Evolutionary conservation across 208 protist genomes (phyloP).

Genomic region (Leishmania gerbilli): DNA sequence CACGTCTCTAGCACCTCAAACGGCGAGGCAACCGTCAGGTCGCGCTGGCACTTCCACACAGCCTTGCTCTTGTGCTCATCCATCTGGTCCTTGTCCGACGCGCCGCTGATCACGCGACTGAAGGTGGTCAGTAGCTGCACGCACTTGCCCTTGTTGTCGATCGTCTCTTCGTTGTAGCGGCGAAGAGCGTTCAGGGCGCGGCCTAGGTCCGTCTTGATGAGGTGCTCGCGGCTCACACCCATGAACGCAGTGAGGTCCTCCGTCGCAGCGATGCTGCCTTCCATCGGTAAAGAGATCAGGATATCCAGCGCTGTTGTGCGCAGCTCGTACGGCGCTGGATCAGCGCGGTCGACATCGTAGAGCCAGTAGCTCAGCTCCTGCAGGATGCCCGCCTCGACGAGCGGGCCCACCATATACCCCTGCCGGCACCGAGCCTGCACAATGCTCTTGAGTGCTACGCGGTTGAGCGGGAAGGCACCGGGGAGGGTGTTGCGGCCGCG

Average conservation of each 20-base stretch:
- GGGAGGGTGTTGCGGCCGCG: slow-evolving; percentile 16
- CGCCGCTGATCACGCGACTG: slow-evolving; percentile 50
- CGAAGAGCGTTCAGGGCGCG: slow-evolving; percentile 72
- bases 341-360: slow-evolving; percentile 55
- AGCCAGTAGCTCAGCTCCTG: slow-evolving; percentile 83
- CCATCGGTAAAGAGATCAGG: slow-evolving; percentile 66
- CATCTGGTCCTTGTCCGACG: slow-evolving; percentile 17
- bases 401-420: slow-evolving; percentile 37
- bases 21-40: slow-evolving; percentile 63
- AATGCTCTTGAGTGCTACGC: slow-evolving; percentile 43
- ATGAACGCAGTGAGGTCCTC: slow-evolving; percentile 59
- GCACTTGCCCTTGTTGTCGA: slow-evolving; percentile 69
- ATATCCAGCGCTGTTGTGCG: slow-evolving; percentile 76
- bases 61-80: slow-evolving; percentile 28
- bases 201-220: slow-evolving; percentile 69
- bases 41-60: slow-evolving; percentile 69
- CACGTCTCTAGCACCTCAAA: slow-evolving; percentile 72
- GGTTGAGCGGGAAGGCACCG: slow-evolving; percentile 54
- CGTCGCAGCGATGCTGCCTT: slow-evolving; percentile 35
- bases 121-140: slow-evolving; percentile 70
- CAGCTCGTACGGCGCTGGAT: slow-evolving; percentile 70
- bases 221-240: slow-evolving; percentile 71
- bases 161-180: slow-evolving; percentile 51
- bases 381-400: slow-evolving; percentile 71
- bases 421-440: slow-evolving; percentile 58